Evolutionary conservation across 2,329 filamentous ascomycete species (phyloP).

Genomic region (Chalara sp.): DNA sequence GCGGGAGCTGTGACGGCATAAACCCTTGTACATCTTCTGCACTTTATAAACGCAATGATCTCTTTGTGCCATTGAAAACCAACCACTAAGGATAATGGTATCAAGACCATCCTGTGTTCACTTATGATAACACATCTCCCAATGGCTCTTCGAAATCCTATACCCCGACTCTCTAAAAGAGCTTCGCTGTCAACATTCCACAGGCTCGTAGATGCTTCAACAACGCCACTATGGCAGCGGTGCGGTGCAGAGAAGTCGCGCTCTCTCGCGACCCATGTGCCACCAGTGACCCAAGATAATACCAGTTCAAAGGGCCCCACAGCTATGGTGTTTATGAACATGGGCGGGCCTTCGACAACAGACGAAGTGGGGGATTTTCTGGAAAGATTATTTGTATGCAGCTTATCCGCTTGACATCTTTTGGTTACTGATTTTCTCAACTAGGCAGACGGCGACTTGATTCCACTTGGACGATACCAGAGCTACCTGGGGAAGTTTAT

Average conservation of each 20-base stretch:
- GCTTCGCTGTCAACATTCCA: slow-evolving; percentile 19
- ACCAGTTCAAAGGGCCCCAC: slow-evolving; percentile 72
- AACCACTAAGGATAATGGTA: too few relatives aligned
- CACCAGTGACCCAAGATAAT: slow-evolving; percentile 74
- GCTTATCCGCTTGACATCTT: slow-evolving; percentile 1
- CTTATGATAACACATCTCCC: too few relatives aligned
- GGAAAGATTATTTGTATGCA: slow-evolving; percentile 79
- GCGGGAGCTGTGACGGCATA: too few relatives aligned
- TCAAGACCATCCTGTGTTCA: too few relatives aligned
- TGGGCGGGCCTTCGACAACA: slow-evolving; percentile 89
- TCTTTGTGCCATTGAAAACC: too few relatives aligned
- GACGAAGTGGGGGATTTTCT: slow-evolving; percentile 86
- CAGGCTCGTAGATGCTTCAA: slow-evolving; percentile 23
- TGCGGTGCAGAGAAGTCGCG: slow-evolving; percentile 29
- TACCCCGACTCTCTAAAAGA: slow-evolving; percentile 23
- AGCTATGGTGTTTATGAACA: slow-evolving; percentile 98
- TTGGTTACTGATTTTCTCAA: slow-evolving; percentile 5
- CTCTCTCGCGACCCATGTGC: slow-evolving; percentile 54
- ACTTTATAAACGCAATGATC: too few relatives aligned
- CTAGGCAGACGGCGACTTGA: slow-evolving; percentile 86
- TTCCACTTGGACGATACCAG: slow-evolving; percentile 89
- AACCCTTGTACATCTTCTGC: too few relatives aligned
- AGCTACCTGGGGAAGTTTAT: slow-evolving; percentile 86
- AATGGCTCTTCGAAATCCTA: slow-evolving; percentile 36
- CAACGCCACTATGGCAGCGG: slow-evolving; percentile 30